Evolutionary conservation across 2,329 filamentous ascomycete genomes (phyloP).

Genomic region (Fusarium napiforme): DNA sequence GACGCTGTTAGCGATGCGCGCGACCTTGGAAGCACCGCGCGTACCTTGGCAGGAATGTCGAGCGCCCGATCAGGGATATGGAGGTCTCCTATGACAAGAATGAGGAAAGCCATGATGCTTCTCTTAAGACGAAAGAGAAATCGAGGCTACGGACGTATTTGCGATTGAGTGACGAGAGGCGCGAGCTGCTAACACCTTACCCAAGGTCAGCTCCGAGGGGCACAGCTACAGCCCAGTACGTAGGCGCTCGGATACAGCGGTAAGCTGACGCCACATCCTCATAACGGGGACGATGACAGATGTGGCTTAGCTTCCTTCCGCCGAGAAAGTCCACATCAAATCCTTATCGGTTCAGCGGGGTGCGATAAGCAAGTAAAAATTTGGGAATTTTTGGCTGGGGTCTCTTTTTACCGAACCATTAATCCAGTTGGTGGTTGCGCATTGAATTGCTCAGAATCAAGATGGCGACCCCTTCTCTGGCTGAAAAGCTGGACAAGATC

Average conservation of each 20-base stretch:
- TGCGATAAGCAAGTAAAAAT: conserved; percentile 47
- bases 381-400: conserved; percentile 44
- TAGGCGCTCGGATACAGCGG: conserved; percentile 47
- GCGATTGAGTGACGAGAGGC: conserved; percentile 35
- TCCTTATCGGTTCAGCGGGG: conserved; percentile 44
- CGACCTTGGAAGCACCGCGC: conserved; percentile 18
- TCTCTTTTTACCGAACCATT: conserved; percentile 43
- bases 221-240: conserved; percentile 38
- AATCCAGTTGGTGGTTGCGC: conserved; percentile 43
- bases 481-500: conserved; percentile 97
- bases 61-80: conserved; percentile 93
- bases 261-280: conserved; percentile 35
- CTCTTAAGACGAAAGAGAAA: conserved; percentile 34
- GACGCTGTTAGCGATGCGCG: conserved; percentile 41
- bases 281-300: conserved; percentile 34
- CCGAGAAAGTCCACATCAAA: conserved; percentile 5
- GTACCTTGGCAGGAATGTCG: conserved; percentile 89
- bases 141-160: conserved; percentile 33
- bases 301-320: conserved; percentile 22
- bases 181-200: conserved; percentile 43
- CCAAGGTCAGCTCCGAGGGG: conserved; percentile 43
- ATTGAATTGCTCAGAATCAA: conserved; percentile 46
- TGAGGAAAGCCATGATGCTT: conserved; percentile 82
- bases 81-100: conserved; percentile 91
- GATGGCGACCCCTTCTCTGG: conserved; percentile 66